Base-by-base conservation (phyloP, 805 yeast genomes). In the Lipomyces sp. region DNA sequence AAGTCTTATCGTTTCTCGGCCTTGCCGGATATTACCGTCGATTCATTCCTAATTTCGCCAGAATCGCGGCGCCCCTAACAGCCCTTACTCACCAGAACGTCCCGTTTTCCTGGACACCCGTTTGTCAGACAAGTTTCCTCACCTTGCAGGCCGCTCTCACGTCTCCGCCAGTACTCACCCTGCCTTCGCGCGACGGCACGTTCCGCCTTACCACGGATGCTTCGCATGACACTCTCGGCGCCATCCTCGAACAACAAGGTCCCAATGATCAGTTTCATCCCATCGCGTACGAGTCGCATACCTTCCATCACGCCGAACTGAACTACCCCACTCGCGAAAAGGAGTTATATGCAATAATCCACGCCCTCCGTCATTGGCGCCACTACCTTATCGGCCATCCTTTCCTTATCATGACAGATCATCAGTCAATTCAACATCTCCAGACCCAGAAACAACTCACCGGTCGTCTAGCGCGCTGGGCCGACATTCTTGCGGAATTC, bases 381-480 rank as follows among this genome's bases (percentile, higher is more conserved):
- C 45, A 51, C 28, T 22, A 31, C 14, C 29, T 55, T 7, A 23
- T 29, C 4, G 60, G 57, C 11, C 23, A 34, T 5, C 51, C 39
- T 19, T 49, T 55, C 31, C 22, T 21, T 2, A 13, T 54, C 1
- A 8, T 11, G 11, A 54, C 58, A 6, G 58, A 54, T 23, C 58
- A 49, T 21, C 49, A 22, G 5, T 31, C 44, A 4, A 26, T 54
- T 3, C 21, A 24, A 2, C 28, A 43, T 29, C 35, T 54, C 22
- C 23, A 31, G 39, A 35, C 35, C 8, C 58, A 53, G 19, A 22
- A 45, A 31, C 22, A 18, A 18, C 40, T 36, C 1, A 24, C 34
- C 4, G 55, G 58, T 13, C 51, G 57, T 3, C 16, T 51, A 11
- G 60, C 47, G 5, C 43, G 58, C 2, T 56, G 59, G 58, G 29